Base-by-base conservation (phyloP, 176 grass and related monocot species). In the Aegilops sharonensis region DNA sequence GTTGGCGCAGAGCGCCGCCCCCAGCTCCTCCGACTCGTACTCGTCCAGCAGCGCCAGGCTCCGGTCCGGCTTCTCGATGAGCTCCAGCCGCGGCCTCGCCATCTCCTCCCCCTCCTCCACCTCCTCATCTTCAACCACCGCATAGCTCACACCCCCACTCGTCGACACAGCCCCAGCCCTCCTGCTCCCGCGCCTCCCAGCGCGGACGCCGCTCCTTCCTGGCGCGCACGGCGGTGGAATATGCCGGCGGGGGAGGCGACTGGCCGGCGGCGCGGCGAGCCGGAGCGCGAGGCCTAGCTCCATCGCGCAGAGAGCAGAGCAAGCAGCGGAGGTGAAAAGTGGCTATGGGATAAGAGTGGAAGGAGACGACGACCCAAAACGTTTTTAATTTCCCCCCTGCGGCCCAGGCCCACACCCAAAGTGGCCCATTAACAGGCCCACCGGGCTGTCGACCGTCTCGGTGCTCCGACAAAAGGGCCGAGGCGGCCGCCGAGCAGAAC, bases 61-160 rank as follows among this genome's bases (percentile, higher is more conserved):
- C 92, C 94, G 78, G 75, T 93, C 87, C 39, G 97, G 97, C 77
- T 99, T 99, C 86, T 91, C 90, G 60, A 89, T 96, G 48, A 99
- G 91, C 35, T 95, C 90, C 34, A 95, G 69, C 35, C 93, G 70
- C 72, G 92, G 90, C 77, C 72, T 87, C 43, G 81, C 13, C 42
- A 56, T 77, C 76, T 48, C 20, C 11, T 86, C 88, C 35, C 47
- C 87, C 11, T 86, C 88, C 30, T 89, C 92, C 21, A 72, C 90
- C 62, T 78, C 66, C 63, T 86, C 69, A 24, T 36, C 36, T 3
- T 61, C 83, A 3, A 65, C 65, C 54, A 70, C 75, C 5, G 84
- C 34, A 40, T 50, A 86, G 36, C 17, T 69, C 84, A 87, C 24
- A 23, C 67, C 65, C 74, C 69, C 78, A 87, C 9, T 62, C 45